Evolutionary conservation across 176 grass and related monocot genomes (phyloP).

Genomic region (Oryza longistaminata): DNA sequence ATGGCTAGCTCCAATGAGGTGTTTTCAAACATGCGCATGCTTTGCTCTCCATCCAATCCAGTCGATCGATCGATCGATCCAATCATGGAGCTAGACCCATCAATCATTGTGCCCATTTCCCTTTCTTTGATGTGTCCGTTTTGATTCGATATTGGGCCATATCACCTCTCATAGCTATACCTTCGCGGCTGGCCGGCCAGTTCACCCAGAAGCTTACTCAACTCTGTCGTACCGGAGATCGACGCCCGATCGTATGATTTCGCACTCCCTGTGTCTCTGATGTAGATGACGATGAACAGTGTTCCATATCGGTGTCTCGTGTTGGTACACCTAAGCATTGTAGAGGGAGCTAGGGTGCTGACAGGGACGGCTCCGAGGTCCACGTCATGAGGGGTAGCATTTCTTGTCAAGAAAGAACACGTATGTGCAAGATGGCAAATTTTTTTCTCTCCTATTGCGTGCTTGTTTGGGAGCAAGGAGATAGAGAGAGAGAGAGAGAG

Average conservation of each 20-base stretch:
- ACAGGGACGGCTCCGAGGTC: not conserved
- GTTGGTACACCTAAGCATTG: not conserved
- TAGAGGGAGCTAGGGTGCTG: not conserved
- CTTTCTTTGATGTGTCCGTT: not conserved
- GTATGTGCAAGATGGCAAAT: not conserved
- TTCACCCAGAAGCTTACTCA: not conserved
- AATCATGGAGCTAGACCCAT: not conserved
- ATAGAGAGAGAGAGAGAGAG: not conserved
- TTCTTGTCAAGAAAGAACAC: slow-evolving; percentile 25
- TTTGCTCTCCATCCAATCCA: not conserved
- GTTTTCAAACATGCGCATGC: slow-evolving; percentile 4
- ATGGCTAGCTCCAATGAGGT: not conserved
- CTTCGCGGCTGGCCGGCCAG: not conserved
- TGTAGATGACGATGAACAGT: not conserved
- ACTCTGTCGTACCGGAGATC: not conserved
- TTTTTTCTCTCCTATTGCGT: slow-evolving; percentile 1
- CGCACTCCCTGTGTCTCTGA: not conserved
- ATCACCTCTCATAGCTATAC: not conserved
- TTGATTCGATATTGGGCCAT: not conserved
- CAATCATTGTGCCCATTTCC: slow-evolving; percentile 7
- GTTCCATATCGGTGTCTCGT: not conserved
- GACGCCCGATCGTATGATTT: not conserved
- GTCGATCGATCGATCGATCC: not conserved
- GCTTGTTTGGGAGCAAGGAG: slow-evolving; percentile 5
- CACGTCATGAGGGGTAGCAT: slow-evolving; percentile 10